Conservation (phyloP, 768 basidiomycete genomes). For the Collybia sordida region DNA sequence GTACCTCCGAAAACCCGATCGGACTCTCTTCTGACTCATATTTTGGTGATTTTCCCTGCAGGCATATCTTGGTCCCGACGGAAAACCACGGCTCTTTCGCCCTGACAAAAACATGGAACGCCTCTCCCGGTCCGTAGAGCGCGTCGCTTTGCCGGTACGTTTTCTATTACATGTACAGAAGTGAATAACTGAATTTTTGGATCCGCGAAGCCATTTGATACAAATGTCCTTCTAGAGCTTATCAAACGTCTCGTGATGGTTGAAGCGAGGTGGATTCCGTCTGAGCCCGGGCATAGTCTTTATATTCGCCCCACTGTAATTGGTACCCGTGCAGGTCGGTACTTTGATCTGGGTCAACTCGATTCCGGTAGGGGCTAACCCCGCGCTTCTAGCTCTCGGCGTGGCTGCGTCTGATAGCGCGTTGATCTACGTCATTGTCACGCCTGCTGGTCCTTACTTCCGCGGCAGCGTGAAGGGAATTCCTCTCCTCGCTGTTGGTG, state of each 20-base stretch:
- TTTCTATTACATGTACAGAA: neutral
- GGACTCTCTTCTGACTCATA: too few species aligned
- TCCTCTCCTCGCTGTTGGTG: constrained; percentile 39
- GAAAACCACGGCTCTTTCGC: constrained; percentile 75
- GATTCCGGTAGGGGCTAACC: too few species aligned
- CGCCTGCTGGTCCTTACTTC: constrained; percentile 79
- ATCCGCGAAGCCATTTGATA: constrained; percentile 61
- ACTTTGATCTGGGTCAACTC: too few species aligned
- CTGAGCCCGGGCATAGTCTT: constrained; percentile 68
- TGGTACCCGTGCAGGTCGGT: constrained; percentile 44
- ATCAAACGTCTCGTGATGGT: constrained; percentile 72
- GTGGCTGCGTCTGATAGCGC: constrained; percentile 74
- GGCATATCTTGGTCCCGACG: constrained; percentile 74
- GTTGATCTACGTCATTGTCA: constrained; percentile 71
- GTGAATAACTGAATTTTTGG: neutral
- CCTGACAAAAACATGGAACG: constrained; percentile 86
- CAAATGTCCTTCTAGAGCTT: constrained; percentile 62
- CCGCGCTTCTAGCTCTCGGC: constrained; percentile 46
- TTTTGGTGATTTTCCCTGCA: constrained; percentile 19
- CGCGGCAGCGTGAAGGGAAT: constrained; percentile 59
- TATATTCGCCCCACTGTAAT: constrained; percentile 86
- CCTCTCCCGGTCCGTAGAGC: constrained; percentile 63
- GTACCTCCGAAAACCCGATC: constrained; percentile 4
- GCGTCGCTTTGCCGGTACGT: constrained; percentile 72
- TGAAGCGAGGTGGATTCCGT: constrained; percentile 87